A percentile compares a stretch with the other conserved stretches of the same genome.
Conservation (phyloP, 1,284 basidiomycete species). For the Apiotrichum akiyoshidainum region DNA sequence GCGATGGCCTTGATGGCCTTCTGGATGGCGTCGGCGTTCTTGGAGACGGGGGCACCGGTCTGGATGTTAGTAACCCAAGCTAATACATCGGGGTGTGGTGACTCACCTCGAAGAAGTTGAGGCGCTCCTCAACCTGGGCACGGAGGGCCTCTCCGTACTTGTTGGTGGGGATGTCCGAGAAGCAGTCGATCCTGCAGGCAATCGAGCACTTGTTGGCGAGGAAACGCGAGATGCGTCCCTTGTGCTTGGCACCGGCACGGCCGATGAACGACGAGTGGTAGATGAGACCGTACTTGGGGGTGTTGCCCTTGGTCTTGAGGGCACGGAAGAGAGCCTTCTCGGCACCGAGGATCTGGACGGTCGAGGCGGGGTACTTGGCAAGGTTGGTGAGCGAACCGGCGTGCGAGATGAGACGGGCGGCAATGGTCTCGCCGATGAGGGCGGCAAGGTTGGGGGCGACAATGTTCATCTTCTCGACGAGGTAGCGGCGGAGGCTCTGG, state of each 20-base stretch:
- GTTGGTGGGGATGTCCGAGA: conserved; percentile 79
- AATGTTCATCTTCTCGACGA: conserved; percentile 96
- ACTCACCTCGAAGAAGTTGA: conserved; percentile 77
- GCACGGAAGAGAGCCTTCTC: conserved; percentile 98
- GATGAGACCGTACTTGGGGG: conserved; percentile 92
- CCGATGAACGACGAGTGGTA: conserved; percentile 96
- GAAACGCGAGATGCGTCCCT: conserved; percentile 96
- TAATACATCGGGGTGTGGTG: neutral
- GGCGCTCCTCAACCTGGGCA: conserved; percentile 91
- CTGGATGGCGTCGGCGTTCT: conserved; percentile 82
- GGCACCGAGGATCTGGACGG: conserved; percentile 95
- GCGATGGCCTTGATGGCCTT: conserved; percentile 80
- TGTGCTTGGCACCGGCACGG: conserved; percentile 89
- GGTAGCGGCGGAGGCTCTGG: conserved; percentile 82
- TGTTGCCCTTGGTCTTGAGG: conserved; percentile 98
- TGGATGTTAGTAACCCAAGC: conserved; percentile 12
- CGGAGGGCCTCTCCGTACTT: conserved; percentile 95
- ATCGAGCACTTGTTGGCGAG: conserved; percentile 99
- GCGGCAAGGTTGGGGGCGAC: conserved; percentile 95
- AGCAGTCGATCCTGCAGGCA: conserved; percentile 96
- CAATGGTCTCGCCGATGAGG: conserved; percentile 90
- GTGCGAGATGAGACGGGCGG: conserved; percentile 91
- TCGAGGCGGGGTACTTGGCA: conserved; percentile 97
- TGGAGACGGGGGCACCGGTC: conserved; percentile 73
- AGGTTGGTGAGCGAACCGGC: conserved; percentile 96